Conservation (phyloP, 202 grass and related monocot species). For the Brachypodium distachyon region DNA sequence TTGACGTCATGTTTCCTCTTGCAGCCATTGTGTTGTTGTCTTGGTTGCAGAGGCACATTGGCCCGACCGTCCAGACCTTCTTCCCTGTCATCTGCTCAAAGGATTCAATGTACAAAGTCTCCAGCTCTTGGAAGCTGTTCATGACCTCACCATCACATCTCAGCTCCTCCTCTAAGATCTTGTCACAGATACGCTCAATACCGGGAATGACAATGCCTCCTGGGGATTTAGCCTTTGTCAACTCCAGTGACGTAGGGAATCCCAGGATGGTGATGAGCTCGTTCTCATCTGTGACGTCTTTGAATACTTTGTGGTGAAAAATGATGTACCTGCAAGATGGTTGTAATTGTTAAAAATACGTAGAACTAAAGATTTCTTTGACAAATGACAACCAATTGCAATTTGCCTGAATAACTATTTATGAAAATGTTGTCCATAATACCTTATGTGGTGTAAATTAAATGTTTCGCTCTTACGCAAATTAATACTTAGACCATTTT, state of each 20-base stretch:
- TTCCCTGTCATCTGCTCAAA: constrained; percentile 13
- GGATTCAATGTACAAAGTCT: constrained; percentile 32
- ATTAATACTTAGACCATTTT: background rate
- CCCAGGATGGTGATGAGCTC: constrained; percentile 28
- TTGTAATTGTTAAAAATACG: background rate
- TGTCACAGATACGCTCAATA: constrained; percentile 9
- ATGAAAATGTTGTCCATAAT: background rate
- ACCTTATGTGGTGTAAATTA: background rate
- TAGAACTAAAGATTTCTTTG: background rate
- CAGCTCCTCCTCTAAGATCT: constrained; percentile 16
- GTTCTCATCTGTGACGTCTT: constrained; percentile 24
- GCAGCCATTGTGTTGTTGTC: constrained; percentile 10
- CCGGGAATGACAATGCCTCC: background rate
- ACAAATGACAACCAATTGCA: background rate
- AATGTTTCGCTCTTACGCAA: background rate
- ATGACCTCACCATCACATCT: constrained; percentile 31
- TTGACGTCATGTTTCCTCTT: constrained; percentile 35
- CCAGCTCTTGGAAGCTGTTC: constrained; percentile 63
- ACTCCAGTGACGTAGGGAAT: constrained; percentile 41
- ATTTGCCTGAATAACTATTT: background rate
- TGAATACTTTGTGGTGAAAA: constrained; percentile 19
- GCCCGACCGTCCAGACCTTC: constrained; percentile 53
- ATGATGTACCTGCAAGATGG: constrained; percentile 34
- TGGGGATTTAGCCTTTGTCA: constrained; percentile 26
- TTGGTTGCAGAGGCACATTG: constrained; percentile 43